Percentiles rank a stretch among this genome's conserved stretches.
phyloP scores from a whole-genome alignment of 192 early-diverging fungal species.

The Phlyctochytrium arcticum region DNA sequence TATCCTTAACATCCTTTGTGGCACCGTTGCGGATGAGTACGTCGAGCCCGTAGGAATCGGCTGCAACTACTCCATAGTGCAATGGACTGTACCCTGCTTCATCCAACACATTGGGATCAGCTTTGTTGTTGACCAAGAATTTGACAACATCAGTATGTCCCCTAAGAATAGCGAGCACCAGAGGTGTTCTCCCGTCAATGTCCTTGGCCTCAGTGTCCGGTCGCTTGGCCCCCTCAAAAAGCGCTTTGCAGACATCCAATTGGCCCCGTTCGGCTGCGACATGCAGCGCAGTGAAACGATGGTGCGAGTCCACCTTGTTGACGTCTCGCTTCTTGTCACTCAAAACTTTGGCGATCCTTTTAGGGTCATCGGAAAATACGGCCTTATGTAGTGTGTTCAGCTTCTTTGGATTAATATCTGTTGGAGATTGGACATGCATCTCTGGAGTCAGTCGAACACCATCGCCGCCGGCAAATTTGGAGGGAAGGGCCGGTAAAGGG shows the following conservation, averaged over 20 bases:
- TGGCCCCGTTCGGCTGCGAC: slow-evolving; percentile 26
- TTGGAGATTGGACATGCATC: no score
- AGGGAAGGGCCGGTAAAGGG: no score
- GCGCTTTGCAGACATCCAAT: slow-evolving; percentile 13
- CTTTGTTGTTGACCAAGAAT: slow-evolving; percentile 20
- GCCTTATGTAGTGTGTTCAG: slow-evolving; percentile 42
- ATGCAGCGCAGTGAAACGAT: slow-evolving; percentile 39
- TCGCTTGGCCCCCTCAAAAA: slow-evolving; percentile 26
- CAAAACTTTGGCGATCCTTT: slow-evolving; percentile 26
- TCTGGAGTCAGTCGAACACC: no score
- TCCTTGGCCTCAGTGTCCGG: not conserved
- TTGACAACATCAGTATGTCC: slow-evolving; percentile 2
- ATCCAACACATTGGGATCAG: slow-evolving; percentile 25
- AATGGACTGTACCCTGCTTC: slow-evolving; percentile 13
- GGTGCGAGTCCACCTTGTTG: slow-evolving; percentile 39
- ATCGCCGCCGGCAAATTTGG: no score
- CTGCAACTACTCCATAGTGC: slow-evolving; percentile 3
- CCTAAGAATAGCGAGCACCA: slow-evolving; percentile 23
- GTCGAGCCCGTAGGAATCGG: slow-evolving; percentile 22
- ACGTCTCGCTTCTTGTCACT: slow-evolving; percentile 38
- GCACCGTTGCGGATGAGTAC: slow-evolving; percentile 26
- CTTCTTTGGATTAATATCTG: slow-evolving; percentile 28
- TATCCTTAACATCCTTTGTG: slow-evolving; percentile 14
- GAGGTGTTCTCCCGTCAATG: slow-evolving; percentile 25
- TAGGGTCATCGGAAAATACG: slow-evolving; percentile 28